Conservation (phyloP, 176 grass and related monocot species). For the Oryza glumipatula region DNA sequence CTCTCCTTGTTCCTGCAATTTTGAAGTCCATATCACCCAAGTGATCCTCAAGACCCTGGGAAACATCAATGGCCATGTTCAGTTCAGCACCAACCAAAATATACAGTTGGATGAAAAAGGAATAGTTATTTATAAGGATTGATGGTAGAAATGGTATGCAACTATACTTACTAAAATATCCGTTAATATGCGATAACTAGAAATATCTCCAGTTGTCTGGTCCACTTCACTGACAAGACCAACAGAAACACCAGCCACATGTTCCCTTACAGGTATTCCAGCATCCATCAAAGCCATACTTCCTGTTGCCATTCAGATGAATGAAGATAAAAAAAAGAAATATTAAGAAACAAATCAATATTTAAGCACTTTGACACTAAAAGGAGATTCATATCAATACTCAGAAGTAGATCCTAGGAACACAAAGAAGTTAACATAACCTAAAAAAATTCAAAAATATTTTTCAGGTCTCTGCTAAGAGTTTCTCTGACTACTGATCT, state of each 20-base stretch:
- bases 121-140: constrained; percentile 18
- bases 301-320: constrained; percentile 48
- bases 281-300: constrained; percentile 99
- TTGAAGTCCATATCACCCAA: constrained; percentile 99
- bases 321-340: constrained; percentile 19
- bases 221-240: constrained; percentile 88
- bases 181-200: constrained; percentile 83
- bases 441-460: constrained; percentile 26
- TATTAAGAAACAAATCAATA: not conserved
- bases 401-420: not conserved
- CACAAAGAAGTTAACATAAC: not conserved
- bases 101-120: not conserved
- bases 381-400: not conserved
- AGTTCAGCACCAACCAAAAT: constrained; percentile 31
- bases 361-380: not conserved
- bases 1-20: constrained; percentile 95
- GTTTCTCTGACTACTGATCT: not conserved
- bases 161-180: constrained; percentile 81
- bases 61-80: constrained; percentile 25
- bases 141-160: constrained; percentile 1
- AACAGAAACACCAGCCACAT: constrained; percentile 98
- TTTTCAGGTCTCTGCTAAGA: constrained; percentile 24
- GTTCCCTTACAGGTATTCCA: constrained; percentile 97
- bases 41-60: constrained; percentile 96
- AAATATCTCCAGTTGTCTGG: constrained; percentile 69